Percentiles rank a stretch among this genome's conserved stretches.
phyloP scores from a whole-genome alignment of 1,139 yeast genomes.

The Saccharomycopsis hybrid region DNA sequence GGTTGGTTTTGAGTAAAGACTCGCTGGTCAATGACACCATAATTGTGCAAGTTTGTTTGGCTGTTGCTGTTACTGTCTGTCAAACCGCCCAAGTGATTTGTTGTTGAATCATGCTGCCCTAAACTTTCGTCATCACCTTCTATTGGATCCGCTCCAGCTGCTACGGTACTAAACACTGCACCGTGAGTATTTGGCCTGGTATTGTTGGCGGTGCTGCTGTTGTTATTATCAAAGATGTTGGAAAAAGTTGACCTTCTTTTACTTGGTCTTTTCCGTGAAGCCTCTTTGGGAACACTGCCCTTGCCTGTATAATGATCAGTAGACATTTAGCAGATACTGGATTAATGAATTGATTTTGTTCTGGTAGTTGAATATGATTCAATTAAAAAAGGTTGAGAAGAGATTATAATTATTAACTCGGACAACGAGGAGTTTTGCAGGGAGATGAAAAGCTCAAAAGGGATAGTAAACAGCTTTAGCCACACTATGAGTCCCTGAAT shows the following conservation, averaged over 20 bases:
- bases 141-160: too few species aligned
- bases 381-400: neutral
- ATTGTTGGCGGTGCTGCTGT: neutral
- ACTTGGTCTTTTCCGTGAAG: neutral
- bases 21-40: constrained; percentile 15
- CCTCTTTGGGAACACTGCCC: neutral
- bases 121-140: too few species aligned
- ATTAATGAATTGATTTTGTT: too few species aligned
- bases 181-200: neutral
- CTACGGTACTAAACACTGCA: neutral
- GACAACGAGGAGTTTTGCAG: neutral
- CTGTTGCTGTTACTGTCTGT: neutral
- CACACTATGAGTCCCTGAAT: too few species aligned
- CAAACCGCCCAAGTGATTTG: neutral
- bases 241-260: constrained; percentile 13
- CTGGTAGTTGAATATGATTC: neutral
- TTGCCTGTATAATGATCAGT: neutral
- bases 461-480: too few species aligned
- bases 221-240: constrained; percentile 7
- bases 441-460: too few species aligned
- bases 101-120: neutral
- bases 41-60: neutral
- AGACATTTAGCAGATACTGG: neutral
- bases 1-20: constrained; percentile 1
- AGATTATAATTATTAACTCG: neutral